Percentiles rank a stretch among this genome's conserved stretches.
phyloP scores from a whole-genome alignment of 1,139 yeast genomes.

The Pneumocystis oryctolagi region DNA sequence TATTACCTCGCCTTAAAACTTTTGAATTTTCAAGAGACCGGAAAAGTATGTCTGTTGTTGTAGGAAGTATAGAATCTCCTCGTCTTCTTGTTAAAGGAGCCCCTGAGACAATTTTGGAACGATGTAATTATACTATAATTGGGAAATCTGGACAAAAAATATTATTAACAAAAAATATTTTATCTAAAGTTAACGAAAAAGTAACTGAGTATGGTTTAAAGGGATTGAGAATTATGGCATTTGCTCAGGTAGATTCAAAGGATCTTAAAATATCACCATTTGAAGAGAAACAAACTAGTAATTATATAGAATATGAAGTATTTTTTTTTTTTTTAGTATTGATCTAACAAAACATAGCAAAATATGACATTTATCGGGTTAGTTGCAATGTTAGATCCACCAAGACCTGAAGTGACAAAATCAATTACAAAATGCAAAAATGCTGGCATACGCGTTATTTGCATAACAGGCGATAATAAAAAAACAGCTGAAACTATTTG shows the following conservation, averaged over 20 bases:
- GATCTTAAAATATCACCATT: constrained; percentile 17
- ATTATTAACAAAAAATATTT: constrained; percentile 15
- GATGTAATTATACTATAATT: constrained; percentile 18
- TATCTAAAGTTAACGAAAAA: constrained; percentile 11
- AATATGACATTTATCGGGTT: constrained; percentile 30
- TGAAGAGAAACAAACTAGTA: constrained; percentile 2
- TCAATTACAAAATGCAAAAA: constrained; percentile 29
- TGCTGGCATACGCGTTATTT: constrained; percentile 36
- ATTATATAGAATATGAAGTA: constrained; percentile 13
- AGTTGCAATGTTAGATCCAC: constrained; percentile 40
- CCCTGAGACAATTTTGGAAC: constrained; percentile 33
- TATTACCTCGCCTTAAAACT: constrained; percentile 25
- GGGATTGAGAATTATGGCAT: constrained; percentile 35
- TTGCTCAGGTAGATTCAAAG: constrained; percentile 16
- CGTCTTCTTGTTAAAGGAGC: constrained; percentile 35
- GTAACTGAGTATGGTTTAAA: constrained; percentile 26
- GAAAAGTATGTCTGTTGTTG: constrained; percentile 1
- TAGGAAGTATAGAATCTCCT: constrained; percentile 23
- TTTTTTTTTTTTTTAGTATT: background rate
- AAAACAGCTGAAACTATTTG: constrained; percentile 42
- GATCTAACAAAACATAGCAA: constrained; percentile 4
- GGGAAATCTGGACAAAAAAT: constrained; percentile 16
- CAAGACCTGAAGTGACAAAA: constrained; percentile 31
- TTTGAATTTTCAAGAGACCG: constrained; percentile 32
- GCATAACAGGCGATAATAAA: constrained; percentile 40